phyloP scores from a whole-genome alignment of 2,329 filamentous ascomycete species.

The Talaromyces albobiverticillius region DNA sequence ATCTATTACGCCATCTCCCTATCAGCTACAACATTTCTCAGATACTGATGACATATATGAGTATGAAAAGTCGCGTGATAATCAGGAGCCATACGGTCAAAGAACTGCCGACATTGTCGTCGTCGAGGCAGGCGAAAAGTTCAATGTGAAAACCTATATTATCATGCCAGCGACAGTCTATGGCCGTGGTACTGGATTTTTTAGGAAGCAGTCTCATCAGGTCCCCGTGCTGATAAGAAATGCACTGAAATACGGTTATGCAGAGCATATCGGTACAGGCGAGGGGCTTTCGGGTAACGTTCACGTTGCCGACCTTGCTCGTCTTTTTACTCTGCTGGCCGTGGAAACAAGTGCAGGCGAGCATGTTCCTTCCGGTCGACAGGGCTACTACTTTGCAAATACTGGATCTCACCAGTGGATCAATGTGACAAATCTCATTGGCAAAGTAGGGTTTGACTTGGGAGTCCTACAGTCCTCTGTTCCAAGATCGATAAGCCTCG shows the following conservation, averaged over 20 bases:
- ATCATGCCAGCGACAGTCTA: slow-evolving; percentile 50
- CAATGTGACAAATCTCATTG: too few species aligned
- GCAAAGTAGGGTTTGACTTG: too few species aligned
- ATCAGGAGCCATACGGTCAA: slow-evolving; percentile 37
- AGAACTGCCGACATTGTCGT: slow-evolving; percentile 46
- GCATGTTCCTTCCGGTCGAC: too few species aligned
- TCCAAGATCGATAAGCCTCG: too few species aligned
- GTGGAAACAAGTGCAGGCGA: too few species aligned
- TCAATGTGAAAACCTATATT: slow-evolving; percentile 45
- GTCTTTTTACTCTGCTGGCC: not conserved
- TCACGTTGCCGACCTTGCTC: not conserved
- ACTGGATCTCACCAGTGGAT: too few species aligned
- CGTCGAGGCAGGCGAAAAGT: slow-evolving; percentile 36
- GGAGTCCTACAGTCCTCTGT: too few species aligned
- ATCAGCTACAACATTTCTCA: slow-evolving; percentile 36
- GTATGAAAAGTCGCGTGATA: slow-evolving; percentile 39
- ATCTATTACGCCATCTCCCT: slow-evolving; percentile 32
- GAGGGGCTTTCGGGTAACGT: not conserved
- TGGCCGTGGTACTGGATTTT: slow-evolving; percentile 25
- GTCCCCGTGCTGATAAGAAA: not conserved
- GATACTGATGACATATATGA: slow-evolving; percentile 47
- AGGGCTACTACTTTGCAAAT: too few species aligned
- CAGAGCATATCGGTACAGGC: not conserved
- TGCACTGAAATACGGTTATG: not conserved
- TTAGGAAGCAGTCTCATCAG: not conserved